Conservation (phyloP, 495 filamentous ascomycete genomes). For the Coniosporium apollinis region DNA sequence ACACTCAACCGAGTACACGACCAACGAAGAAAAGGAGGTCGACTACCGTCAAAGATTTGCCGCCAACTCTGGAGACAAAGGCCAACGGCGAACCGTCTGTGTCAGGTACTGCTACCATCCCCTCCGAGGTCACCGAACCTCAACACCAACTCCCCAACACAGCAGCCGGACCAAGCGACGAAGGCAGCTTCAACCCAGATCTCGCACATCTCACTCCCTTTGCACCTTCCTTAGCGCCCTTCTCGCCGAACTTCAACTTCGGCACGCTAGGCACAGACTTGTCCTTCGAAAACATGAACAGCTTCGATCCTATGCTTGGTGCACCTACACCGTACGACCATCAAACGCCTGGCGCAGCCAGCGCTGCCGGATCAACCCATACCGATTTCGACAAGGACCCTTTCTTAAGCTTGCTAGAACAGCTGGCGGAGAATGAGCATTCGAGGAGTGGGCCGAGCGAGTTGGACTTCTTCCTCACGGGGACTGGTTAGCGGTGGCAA, state of each 20-base stretch:
- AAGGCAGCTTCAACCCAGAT: slow-evolving; percentile 8
- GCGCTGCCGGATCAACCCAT: slow-evolving; percentile 15
- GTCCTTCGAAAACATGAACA: slow-evolving; percentile 4
- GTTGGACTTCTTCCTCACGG: slow-evolving; percentile 63
- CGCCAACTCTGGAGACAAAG: too few species aligned
- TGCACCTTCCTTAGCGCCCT: too few species aligned
- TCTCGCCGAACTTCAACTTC: slow-evolving; percentile 27
- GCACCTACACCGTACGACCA: slow-evolving; percentile 25
- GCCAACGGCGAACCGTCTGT: too few species aligned
- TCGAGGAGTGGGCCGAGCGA: slow-evolving; percentile 43
- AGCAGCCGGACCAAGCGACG: background rate
- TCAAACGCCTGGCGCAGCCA: slow-evolving; percentile 20
- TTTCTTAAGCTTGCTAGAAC: slow-evolving; percentile 61
- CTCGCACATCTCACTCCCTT: slow-evolving; percentile 18
- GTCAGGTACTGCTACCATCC: too few species aligned
- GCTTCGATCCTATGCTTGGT: slow-evolving; percentile 43
- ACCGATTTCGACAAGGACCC: slow-evolving; percentile 50
- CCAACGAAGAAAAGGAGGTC: too few species aligned
- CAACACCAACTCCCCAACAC: too few species aligned
- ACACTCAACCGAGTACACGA: too few species aligned
- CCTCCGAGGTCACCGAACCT: too few species aligned
- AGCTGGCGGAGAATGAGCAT: slow-evolving; percentile 61
- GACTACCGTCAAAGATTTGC: too few species aligned
- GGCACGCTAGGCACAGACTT: slow-evolving; percentile 14
- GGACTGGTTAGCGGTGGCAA: too few species aligned